Evolutionary conservation across 495 filamentous ascomycete genomes (phyloP), one percentile per base, ranked within the genome.

Genomic region (Penicillium argentinense): DNA sequence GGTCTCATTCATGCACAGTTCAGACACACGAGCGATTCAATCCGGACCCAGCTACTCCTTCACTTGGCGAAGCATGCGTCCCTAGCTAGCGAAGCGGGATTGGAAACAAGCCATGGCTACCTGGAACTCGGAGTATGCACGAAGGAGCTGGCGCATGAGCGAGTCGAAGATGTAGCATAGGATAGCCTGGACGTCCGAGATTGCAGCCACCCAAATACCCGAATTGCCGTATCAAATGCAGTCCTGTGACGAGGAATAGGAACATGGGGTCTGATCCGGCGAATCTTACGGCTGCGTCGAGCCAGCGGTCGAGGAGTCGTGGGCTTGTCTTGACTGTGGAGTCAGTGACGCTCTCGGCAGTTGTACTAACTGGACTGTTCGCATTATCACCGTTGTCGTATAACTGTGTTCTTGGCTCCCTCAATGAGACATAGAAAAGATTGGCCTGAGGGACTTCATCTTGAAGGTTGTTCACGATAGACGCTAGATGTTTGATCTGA

Each of bases 161-260:
- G 66, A 69, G 29, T 69, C 68, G 18, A 63, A 68, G 3, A 66
- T 47, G 42, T 72, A 72, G 25, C 64, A 60, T 17, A 68, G 34
- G 26, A 72, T 68, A 11, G 68, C 66, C 42, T 64, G 62, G 5
- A 55, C 56, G 43, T 72, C 67, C 19, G 66, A 67, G 25, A 72
- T 62, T 6, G 63, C 41, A 40, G 65, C 65, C 24, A 67, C 56
- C 68, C 68, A 72, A 24, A 50, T 59, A 13, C 62, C 60, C n/a
- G 47, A 55, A 22, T 54, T 33, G 1, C 63, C 61, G 42, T 48
- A 68, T 1, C 44, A 42, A 37, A 65, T 55, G 9, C 21, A 69
- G 52, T 3, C 52, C 57, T 5, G 38, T 26, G 6, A 67, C 13
- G 21, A 64, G 67, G 1, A 53, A 44, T 21, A 56, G 54, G 39